phyloP scores from a whole-genome alignment of 139 green algal species.

The Asterochloris erici region DNA sequence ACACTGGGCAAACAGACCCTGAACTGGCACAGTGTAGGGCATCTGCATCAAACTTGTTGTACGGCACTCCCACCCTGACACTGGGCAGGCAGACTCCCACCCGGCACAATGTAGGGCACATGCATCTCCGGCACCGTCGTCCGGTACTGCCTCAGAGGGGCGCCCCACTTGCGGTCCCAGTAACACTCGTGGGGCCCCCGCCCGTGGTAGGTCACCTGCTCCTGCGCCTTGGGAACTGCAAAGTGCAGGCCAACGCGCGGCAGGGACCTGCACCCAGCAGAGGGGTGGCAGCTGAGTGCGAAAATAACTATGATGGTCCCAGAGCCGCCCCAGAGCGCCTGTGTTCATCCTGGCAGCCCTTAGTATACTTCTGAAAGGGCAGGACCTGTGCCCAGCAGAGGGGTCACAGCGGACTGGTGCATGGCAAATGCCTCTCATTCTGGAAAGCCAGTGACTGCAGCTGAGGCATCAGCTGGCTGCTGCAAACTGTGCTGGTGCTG shows the following conservation, averaged over 20 bases:
- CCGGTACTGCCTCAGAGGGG: conserved; percentile 30
- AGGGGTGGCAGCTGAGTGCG: neutral
- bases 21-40: too few relatives aligned
- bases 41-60: too few relatives aligned
- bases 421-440: too few relatives aligned
- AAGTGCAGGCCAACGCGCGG: conserved; percentile 66
- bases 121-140: conserved; percentile 52
- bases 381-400: too few relatives aligned
- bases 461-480: too few relatives aligned
- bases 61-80: neutral
- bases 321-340: too few relatives aligned
- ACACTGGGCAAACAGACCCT: too few relatives aligned
- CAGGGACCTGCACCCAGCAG: conserved; percentile 42
- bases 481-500: too few relatives aligned
- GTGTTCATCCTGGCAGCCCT: too few relatives aligned
- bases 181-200: conserved; percentile 92
- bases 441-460: too few relatives aligned
- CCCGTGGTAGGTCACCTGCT: conserved; percentile 66
- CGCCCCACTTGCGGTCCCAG: conserved; percentile 68
- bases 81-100: conserved; percentile 9
- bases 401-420: too few relatives aligned
- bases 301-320: neutral
- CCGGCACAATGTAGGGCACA: conserved; percentile 85
- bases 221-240: conserved; percentile 23
- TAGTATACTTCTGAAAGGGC: too few relatives aligned